Evolutionary conservation across 2,329 filamentous ascomycete genomes (phyloP), one percentile per base, ranked within the genome.

Genomic region (Raffaelea albimanens): DNA sequence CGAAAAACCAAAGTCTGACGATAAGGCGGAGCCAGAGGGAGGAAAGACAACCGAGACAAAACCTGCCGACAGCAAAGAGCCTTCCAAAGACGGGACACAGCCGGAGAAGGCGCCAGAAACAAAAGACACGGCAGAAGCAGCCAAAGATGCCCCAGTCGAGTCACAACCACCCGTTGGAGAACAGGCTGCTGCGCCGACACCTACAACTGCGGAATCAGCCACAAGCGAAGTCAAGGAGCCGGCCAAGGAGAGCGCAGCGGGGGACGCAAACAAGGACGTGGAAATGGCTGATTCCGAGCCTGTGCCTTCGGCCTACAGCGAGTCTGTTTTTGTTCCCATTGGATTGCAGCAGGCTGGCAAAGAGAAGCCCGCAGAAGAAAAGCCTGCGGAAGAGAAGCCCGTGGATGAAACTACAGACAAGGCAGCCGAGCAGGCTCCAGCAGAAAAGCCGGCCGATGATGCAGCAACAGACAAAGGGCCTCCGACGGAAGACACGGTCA

Each of bases 301-400:
- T 13, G 25, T 13, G 25, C 9, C 25, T 2, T 1, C 34, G 1
- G 4, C 5, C 14, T 52, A 47, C 39, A 36, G 33, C 13, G 29
- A 48, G 16, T 44, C 50, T 7, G 47, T 52, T 14, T 56, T 53
- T 22, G 18, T 48, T 29, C 52, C 52, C 8, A 50, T 53, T 19
- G 45, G 29, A n/a, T n/a, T 23, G 3, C 23, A 29, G 18, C 18
- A n/a, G 11, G 19, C 43, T 21, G 20, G 14, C n/a, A 33, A n/a
- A 29, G 10, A 33, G 13, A 14, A 4, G 9, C 23, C 43, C 2
- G 25, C 25, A 7, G 25, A 29, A 13, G 25, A 29, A 13, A 7
- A 13, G 25, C 25, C 25, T 13, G 7, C 25, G 25, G 25, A 29
- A 13, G 25, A 29, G 25, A 29, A 29, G 25, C 25, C 25, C 13